Conservation (phyloP, 140 eudicot genomes). For the Oenanthe javanica region DNA sequence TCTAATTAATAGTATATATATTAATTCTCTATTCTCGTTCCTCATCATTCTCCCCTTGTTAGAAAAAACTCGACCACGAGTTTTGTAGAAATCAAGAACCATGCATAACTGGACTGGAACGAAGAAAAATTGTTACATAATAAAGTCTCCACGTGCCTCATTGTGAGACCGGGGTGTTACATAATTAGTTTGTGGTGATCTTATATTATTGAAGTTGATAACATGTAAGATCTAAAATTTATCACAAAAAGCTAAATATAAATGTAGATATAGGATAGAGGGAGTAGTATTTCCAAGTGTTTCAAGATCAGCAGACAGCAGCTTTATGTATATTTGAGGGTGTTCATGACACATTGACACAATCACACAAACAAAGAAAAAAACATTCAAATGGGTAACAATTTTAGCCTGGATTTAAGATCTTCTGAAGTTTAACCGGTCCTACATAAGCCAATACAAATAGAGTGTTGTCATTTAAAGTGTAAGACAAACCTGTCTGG, state of each 20-base stretch:
- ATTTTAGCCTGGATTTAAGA: neutral
- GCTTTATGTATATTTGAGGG: neutral
- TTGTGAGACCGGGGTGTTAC: no score
- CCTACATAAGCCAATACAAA: neutral
- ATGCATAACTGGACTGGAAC: no score
- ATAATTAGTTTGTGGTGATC: neutral
- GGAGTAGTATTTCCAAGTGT: neutral
- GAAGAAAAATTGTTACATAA: no score
- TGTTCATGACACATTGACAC: neutral
- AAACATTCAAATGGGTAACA: neutral
- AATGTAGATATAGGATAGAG: neutral
- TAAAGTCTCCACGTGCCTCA: no score
- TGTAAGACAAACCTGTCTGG: conserved; percentile 56
- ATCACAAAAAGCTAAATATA: neutral
- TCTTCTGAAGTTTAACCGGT: neutral
- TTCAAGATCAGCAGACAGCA: neutral
- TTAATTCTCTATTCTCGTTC: no score
- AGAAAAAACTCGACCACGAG: no score
- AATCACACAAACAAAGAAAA: neutral
- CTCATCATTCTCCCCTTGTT: no score
- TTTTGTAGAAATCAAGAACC: no score
- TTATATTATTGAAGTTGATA: neutral
- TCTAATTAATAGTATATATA: no score
- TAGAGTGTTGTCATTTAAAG: neutral
- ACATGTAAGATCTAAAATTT: neutral